These are phyloP conservation scores for Flaveria ramosissima DNA, from an alignment of 129 eudicot genomes.

Conservation along the genomic window DNA sequence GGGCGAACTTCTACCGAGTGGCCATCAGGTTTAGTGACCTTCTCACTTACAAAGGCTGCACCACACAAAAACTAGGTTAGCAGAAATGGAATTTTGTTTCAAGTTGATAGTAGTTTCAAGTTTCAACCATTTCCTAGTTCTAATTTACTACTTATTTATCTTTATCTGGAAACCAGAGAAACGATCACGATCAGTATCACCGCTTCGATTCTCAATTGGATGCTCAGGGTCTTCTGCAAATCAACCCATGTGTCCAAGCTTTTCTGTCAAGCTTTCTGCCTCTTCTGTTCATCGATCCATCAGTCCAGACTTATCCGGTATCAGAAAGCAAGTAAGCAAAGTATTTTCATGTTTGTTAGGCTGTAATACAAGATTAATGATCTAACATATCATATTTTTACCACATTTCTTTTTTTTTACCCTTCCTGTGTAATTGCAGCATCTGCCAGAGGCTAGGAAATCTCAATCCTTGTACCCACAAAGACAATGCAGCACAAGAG, in stretches of 20 bases:
- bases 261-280: conserved; percentile 26
- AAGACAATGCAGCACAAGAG: conserved; percentile 40
- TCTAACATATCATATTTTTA: not conserved
- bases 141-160: not conserved
- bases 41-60: conserved; percentile 46
- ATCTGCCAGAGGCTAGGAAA: conserved; percentile 49
- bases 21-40: conserved; percentile 40
- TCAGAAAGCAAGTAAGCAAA: conserved; percentile 49
- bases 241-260: conserved; percentile 52
- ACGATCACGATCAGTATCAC: conserved; percentile 56
- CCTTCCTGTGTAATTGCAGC: conserved; percentile 35
- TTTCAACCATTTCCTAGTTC: not conserved
- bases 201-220: conserved; percentile 50
- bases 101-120: not conserved
- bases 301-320: conserved; percentile 26
- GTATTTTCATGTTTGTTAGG: conserved; percentile 11
- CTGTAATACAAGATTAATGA: conserved; percentile 7
- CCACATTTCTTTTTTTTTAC: not conserved
- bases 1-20: conserved; percentile 32
- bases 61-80: conserved; percentile 55
- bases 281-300: conserved; percentile 38
- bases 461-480: conserved; percentile 43
- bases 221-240: conserved; percentile 55
- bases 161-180: conserved; percentile 42
- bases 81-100: conserved; percentile 12